These are phyloP conservation scores for Gossypium bickii DNA, from an alignment of 345 rosid species.

Conservation along the genomic window DNA sequence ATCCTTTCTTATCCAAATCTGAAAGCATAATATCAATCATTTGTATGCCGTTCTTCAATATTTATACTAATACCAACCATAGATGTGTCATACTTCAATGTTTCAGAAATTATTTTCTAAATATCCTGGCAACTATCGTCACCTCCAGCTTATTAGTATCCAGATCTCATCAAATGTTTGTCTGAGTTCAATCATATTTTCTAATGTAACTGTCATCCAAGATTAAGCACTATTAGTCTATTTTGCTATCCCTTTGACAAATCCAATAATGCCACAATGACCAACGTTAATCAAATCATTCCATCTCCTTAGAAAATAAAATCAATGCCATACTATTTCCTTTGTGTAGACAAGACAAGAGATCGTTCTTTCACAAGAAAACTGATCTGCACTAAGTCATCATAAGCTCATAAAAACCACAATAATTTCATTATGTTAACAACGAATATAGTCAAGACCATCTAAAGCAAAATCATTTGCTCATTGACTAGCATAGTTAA, in stretches of 20 bases:
- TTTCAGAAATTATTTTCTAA: neutral
- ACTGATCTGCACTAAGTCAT: neutral
- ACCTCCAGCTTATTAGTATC: neutral
- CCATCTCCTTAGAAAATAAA: neutral
- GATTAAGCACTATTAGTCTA: too few species aligned
- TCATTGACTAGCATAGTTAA: neutral
- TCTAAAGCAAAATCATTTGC: neutral
- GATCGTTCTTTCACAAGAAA: neutral
- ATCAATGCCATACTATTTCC: neutral
- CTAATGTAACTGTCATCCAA: neutral
- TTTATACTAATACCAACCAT: neutral
- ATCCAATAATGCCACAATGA: neutral
- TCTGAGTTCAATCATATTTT: neutral
- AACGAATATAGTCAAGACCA: neutral
- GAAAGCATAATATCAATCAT: neutral
- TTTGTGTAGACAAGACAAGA: neutral
- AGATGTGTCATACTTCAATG: slow-evolving; percentile 3
- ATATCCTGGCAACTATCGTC: neutral
- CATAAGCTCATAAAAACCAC: neutral
- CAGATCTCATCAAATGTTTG: neutral
- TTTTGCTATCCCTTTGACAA: neutral
- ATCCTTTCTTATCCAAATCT: neutral
- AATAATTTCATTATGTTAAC: neutral
- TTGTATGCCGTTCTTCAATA: neutral
- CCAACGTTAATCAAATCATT: neutral